A percentile compares a stretch with the other conserved stretches of the same genome.
Conservation (phyloP, 768 basidiomycete species). For the Gymnopilus dilepis region DNA sequence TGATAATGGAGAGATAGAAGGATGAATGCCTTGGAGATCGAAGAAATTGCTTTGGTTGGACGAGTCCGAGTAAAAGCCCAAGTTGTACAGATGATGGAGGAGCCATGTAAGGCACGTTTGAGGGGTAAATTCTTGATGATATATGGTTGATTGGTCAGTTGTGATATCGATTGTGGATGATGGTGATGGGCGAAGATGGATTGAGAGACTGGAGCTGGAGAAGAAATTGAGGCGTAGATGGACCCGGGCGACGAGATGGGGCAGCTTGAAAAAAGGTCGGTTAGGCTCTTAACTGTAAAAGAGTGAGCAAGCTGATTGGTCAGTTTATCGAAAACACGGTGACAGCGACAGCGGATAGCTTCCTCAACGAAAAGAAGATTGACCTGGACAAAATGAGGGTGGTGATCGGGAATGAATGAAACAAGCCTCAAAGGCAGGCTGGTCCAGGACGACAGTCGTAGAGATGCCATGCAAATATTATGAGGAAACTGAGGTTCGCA, state of each 20-base stretch:
- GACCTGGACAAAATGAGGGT: not conserved
- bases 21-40: slow-evolving; percentile 21
- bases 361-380: not conserved
- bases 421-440: not conserved
- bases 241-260: too few relatives aligned
- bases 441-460: not conserved
- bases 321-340: not conserved
- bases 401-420: not conserved
- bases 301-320: too few relatives aligned
- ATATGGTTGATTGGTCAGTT: not conserved
- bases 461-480: not conserved
- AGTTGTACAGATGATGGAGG: not conserved
- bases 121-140: not conserved
- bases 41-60: slow-evolving; percentile 6
- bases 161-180: not conserved
- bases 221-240: not conserved
- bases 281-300: not conserved
- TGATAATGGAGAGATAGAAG: slow-evolving; percentile 17
- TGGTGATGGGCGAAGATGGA: not conserved
- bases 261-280: too few relatives aligned
- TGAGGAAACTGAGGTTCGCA: not conserved
- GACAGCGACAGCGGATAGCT: not conserved
- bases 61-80: slow-evolving; percentile 11
- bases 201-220: not conserved
- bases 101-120: not conserved